Conservation (phyloP, 345 rosid genomes). For the Arabis alpina region DNA sequence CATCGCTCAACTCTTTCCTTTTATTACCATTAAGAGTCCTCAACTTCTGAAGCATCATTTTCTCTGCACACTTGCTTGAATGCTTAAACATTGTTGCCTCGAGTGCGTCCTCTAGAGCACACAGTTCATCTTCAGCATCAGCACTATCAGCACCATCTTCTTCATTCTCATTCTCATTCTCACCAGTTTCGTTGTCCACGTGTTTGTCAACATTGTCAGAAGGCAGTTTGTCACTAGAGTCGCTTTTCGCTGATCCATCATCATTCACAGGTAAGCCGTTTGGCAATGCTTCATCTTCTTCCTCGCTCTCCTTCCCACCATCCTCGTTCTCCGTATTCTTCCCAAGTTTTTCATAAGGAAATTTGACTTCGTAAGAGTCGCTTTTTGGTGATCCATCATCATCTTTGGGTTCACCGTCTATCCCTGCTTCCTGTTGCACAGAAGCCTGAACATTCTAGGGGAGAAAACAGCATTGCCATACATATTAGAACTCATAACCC, state of each 20-base stretch:
- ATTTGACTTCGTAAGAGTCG: background rate
- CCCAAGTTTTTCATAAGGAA: background rate
- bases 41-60: slow-evolving; percentile 16
- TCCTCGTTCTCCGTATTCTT: background rate
- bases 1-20: slow-evolving; percentile 18
- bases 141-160: background rate
- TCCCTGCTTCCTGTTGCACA: slow-evolving; percentile 6
- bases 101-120: slow-evolving; percentile 19
- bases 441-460: background rate
- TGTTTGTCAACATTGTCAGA: background rate
- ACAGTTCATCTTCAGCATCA: slow-evolving; percentile 7
- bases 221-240: background rate
- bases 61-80: background rate
- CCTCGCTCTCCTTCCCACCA: background rate
- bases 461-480: slow-evolving; percentile 1
- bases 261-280: background rate
- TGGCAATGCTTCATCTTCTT: slow-evolving; percentile 10
- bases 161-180: background rate
- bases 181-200: background rate
- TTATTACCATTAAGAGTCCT: background rate
- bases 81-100: slow-evolving; percentile 9
- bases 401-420: background rate
- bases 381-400: background rate
- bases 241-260: background rate
- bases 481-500: background rate